Evolutionary conservation across 2,329 filamentous ascomycete genomes (phyloP), one percentile per base, ranked within the genome.

Genomic region (Fusarium transvaalense): DNA sequence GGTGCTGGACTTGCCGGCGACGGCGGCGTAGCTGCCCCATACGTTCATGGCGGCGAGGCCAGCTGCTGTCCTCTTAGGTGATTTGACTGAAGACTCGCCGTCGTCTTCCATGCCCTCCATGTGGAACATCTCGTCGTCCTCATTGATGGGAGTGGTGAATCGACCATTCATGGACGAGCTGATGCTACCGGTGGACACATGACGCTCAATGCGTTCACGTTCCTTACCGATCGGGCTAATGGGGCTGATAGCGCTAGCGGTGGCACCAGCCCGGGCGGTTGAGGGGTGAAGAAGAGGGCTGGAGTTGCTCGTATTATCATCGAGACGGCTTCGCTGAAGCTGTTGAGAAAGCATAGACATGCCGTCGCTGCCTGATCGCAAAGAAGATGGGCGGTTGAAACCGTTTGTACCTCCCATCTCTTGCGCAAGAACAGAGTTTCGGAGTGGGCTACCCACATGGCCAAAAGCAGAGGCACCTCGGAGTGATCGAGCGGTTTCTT

Each of bases 61-160:
- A 7, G 81, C 82, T 4, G 85, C 85, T 3, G 77, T 80, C 56
- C 85, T 82, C 77, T 86, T 87, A 52, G 83, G 78, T 12, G 81
- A 80, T 41, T 81, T 79, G 56, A 80, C 78, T 37, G 84, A 79
- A 23, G 83, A 79, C 32, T 88, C 86, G 23, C 86, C 85, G 27
- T 87, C 86, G 56, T 88, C 86, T 69, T 90, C 88, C 88, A 90
- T 90, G 73, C 81, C 86, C 42, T 74, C 72, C 75, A 90, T 90
- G 15, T 90, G 85, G 68, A 90, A 89, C 27, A 87, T 84, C 6
- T 86, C 82, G 56, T 90, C 87, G 70, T 90, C 88, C 73, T 90
- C 88, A 61, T 89, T 88, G 64, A 90, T 90, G 5, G 88, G 88
- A 1, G 87, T 89, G 3, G 88, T 88, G 74, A 89, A 89, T 17